Evolutionary conservation across 2,329 filamentous ascomycete genomes (phyloP).

Genomic region (Talaromyces sp.): DNA sequence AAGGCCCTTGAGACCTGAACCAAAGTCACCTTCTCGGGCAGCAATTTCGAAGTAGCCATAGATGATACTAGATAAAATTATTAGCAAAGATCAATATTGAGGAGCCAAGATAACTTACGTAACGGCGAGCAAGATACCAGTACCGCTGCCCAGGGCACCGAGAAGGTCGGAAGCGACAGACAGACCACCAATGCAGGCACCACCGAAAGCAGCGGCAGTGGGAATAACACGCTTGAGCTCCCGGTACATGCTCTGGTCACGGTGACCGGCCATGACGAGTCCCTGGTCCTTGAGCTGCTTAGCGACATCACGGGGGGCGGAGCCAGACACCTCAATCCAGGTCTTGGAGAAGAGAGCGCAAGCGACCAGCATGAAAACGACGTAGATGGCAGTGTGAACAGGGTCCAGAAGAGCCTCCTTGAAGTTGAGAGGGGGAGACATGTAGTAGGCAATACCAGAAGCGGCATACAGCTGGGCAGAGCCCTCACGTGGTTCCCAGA

Average conservation of each 20-base stretch:
- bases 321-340: slow-evolving; percentile 99
- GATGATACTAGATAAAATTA: slow-evolving; percentile 68
- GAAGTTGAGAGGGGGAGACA: slow-evolving; percentile 97
- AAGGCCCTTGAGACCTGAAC: slow-evolving; percentile 64
- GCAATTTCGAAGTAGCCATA: slow-evolving; percentile 99
- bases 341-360: slow-evolving; percentile 99
- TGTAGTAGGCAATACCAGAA: slow-evolving; percentile 97
- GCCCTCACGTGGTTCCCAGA: slow-evolving; percentile 94
- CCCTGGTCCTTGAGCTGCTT: slow-evolving; percentile 99
- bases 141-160: slow-evolving; percentile 92
- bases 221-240: slow-evolving; percentile 99
- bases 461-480: slow-evolving; percentile 91
- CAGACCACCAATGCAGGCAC: slow-evolving; percentile 96
- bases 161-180: slow-evolving; percentile 94
- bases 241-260: slow-evolving; percentile 99
- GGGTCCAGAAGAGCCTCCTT: slow-evolving; percentile 95
- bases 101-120: slow-evolving; percentile 64
- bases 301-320: slow-evolving; percentile 93
- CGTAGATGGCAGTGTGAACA: slow-evolving; percentile 92
- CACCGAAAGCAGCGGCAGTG: slow-evolving; percentile 94
- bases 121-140: slow-evolving; percentile 95
- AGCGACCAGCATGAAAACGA: slow-evolving; percentile 95
- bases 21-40: slow-evolving; percentile 94
- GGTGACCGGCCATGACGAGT: slow-evolving; percentile 98
- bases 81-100: slow-evolving; percentile 17